Conservation (phyloP, 768 basidiomycete genomes). For the Hericium erinaceus region DNA sequence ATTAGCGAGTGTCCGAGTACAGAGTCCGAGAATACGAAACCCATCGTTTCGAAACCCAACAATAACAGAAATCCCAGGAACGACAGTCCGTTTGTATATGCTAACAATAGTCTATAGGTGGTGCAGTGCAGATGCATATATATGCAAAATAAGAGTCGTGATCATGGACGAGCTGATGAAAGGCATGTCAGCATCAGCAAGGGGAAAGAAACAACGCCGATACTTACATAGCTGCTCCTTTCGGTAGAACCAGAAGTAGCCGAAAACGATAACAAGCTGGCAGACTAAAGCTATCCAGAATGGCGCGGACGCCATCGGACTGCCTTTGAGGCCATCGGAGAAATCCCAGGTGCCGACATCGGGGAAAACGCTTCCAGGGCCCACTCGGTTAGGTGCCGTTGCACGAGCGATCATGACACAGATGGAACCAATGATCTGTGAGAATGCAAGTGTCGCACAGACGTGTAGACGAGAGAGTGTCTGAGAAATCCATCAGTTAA, state of each 20-base stretch:
- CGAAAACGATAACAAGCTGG: conserved; percentile 78
- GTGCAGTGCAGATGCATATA: conserved; percentile 6
- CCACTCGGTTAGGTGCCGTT: conserved; percentile 83
- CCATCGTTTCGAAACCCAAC: neutral
- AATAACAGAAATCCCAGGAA: neutral
- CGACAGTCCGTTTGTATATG: conserved; percentile 1
- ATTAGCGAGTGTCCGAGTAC: conserved; percentile 11
- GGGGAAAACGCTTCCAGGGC: conserved; percentile 86
- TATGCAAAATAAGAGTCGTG: conserved; percentile 2
- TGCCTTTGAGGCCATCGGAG: conserved; percentile 58
- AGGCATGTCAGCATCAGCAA: neutral
- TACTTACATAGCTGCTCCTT: conserved; percentile 81
- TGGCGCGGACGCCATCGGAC: conserved; percentile 73
- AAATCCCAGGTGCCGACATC: conserved; percentile 90
- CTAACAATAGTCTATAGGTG: conserved; percentile 8
- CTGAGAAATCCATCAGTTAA: conserved; percentile 20
- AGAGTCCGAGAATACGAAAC: conserved; percentile 2
- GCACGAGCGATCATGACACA: conserved; percentile 92
- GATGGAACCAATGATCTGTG: conserved; percentile 82
- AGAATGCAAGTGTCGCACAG: conserved; percentile 84
- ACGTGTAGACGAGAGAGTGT: conserved; percentile 91
- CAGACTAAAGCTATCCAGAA: conserved; percentile 84
- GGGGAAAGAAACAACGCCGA: neutral
- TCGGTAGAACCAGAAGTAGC: conserved; percentile 96
- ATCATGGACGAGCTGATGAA: conserved; percentile 20